Percentiles rank a stretch among this genome's conserved stretches.
phyloP scores from a whole-genome alignment of 805 yeast species.

The Yarrowia osloensis region DNA sequence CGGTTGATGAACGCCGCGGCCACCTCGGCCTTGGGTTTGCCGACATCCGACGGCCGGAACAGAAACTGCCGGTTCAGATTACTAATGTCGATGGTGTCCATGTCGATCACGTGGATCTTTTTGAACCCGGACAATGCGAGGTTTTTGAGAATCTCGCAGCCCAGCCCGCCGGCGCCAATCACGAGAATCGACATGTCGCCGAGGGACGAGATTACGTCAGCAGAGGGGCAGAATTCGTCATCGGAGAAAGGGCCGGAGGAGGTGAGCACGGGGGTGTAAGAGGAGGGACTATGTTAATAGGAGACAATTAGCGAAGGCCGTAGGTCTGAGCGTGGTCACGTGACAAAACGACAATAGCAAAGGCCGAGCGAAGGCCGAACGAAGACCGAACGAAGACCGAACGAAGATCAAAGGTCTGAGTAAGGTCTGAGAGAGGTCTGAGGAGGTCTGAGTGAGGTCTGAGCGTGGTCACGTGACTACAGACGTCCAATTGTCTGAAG shows the following conservation, averaged over 20 bases:
- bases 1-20: conserved; percentile 60
- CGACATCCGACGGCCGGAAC: conserved; percentile 62
- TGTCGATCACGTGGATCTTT: conserved; percentile 68
- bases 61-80: conserved; percentile 76
- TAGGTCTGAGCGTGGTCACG: too few species aligned
- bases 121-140: conserved; percentile 69
- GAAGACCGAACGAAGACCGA: too few species aligned
- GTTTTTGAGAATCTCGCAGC: conserved; percentile 77
- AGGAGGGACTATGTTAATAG: not conserved
- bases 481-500: too few species aligned
- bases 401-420: too few species aligned
- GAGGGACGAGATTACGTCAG: conserved; percentile 33
- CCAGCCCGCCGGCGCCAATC: conserved; percentile 82
- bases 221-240: conserved; percentile 45
- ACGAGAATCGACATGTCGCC: conserved; percentile 33
- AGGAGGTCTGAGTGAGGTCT: too few species aligned
- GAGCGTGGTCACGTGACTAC: too few species aligned
- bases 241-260: conserved; percentile 43
- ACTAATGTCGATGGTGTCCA: conserved; percentile 80
- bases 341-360: too few species aligned
- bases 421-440: too few species aligned
- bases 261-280: not conserved
- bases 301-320: not conserved
- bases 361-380: not conserved
- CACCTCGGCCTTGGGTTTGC: conserved; percentile 63